These are phyloP conservation scores for Penicillium sp. DNA, from an alignment of 2,329 filamentous ascomycete species.

Conservation along the genomic window DNA sequence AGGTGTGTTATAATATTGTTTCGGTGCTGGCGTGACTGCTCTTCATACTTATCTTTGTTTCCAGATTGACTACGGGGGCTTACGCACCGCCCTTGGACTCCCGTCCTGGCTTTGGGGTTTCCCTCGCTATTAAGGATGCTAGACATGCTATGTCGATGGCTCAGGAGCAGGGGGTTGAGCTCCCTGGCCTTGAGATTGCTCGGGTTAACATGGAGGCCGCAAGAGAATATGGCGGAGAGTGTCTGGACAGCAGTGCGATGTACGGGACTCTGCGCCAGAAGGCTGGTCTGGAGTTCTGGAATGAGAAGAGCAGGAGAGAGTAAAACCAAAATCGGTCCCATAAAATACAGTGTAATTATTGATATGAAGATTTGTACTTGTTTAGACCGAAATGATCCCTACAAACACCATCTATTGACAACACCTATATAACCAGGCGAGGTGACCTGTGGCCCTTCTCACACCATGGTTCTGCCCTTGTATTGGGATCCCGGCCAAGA, in stretches of 20 bases:
- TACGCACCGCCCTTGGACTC: slow-evolving; percentile 40
- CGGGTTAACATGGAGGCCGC: slow-evolving; percentile 37
- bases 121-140: slow-evolving; percentile 39
- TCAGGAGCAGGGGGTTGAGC: slow-evolving; percentile 28
- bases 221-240: slow-evolving; percentile 36
- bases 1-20: slow-evolving; percentile 22
- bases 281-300: slow-evolving; percentile 39
- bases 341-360: not conserved
- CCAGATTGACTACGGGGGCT: slow-evolving; percentile 42
- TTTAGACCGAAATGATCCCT: not conserved
- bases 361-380: not conserved
- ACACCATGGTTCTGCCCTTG: not conserved
- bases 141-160: slow-evolving; percentile 36
- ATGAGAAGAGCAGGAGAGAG: slow-evolving; percentile 36
- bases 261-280: slow-evolving; percentile 37
- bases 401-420: not conserved
- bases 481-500: not conserved
- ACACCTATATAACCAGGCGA: not conserved
- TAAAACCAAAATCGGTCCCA: not conserved
- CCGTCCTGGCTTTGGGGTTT: slow-evolving; percentile 38
- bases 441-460: not conserved
- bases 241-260: slow-evolving; percentile 40
- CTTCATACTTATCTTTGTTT: not conserved
- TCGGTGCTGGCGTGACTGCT: not conserved
- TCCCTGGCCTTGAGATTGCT: slow-evolving; percentile 36